phyloP scores from a whole-genome alignment of 1,284 basidiomycete genomes.

The Apiotrichum sp. region DNA sequence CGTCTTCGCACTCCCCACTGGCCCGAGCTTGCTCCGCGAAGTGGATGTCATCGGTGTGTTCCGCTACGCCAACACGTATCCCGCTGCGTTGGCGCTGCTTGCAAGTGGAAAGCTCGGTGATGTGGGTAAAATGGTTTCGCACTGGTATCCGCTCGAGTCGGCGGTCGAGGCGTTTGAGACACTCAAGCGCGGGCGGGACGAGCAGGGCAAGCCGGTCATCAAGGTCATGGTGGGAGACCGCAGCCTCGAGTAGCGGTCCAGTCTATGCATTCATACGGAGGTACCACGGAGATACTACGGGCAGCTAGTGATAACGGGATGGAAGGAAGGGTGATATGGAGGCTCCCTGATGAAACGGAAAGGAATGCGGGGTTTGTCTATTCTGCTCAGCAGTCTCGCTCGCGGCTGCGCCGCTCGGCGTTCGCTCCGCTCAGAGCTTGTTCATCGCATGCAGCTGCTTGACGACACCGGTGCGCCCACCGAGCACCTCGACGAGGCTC shows the following conservation, averaged over 20 bases:
- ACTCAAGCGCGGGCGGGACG: conserved; percentile 66
- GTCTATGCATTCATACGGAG: conserved; percentile 3
- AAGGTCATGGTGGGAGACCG: conserved; percentile 65
- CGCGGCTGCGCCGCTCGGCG: too few species aligned
- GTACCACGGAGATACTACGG: neutral
- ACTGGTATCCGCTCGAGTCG: conserved; percentile 63
- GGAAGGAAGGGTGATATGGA: neutral
- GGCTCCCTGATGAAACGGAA: too few species aligned
- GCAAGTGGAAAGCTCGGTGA: conserved; percentile 57
- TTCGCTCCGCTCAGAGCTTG: too few species aligned
- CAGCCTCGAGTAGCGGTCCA: conserved; percentile 6
- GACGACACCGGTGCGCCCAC: conserved; percentile 40
- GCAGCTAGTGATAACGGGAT: neutral
- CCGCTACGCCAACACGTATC: conserved; percentile 70
- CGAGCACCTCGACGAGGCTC: conserved; percentile 64
- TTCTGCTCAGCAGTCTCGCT: too few species aligned
- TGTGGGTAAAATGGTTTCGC: conserved; percentile 71
- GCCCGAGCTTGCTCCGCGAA: conserved; percentile 74
- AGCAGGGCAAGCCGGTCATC: conserved; percentile 69
- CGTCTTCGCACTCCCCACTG: conserved; percentile 74
- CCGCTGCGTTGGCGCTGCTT: conserved; percentile 71
- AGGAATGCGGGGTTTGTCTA: too few species aligned
- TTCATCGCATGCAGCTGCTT: conserved; percentile 7
- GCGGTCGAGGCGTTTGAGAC: conserved; percentile 71
- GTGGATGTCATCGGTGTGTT: conserved; percentile 91